Evolutionary conservation across 78 protist genomes (phyloP), one percentile per base, ranked within the genome.

Genomic region (Chrysochromulina parva): DNA sequence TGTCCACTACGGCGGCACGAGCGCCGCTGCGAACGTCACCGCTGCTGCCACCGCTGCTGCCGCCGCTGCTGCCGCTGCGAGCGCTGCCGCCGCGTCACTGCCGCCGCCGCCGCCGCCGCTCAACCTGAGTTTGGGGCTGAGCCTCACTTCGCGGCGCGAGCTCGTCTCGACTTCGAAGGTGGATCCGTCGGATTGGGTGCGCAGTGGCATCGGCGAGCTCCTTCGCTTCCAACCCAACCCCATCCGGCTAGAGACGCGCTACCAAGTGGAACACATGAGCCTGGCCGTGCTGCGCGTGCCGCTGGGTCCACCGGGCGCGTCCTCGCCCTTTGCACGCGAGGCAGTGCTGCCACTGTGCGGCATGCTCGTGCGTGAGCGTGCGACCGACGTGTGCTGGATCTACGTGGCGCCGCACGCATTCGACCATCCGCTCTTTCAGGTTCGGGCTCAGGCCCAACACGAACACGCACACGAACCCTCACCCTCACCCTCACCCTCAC

Each of bases 371-470:
- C 80, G 52, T 2, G 6, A 10, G 19, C 22, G 55, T 6, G 62
- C 24, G 24, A 7, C 62, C 62, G 57, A 57, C 59, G 57, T 16
- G 10, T 60, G 84, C 80, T 88, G 90, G 90, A 48, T 88, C 48
- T 88, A 88, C 90, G 74, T 88, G 17, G 90, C 90, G 74, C 90
- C 90, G 48, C 59, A 88, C 90, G 22, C 24, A 22, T 65, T 22
- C 81, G 76, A 88, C 59, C 24, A 48, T 9, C 90, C 74, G 55
- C 14, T 67, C 52, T 28, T 48, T 19, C 38, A 38, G 38, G 38
- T 38, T 38, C 38, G 38, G 38, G 38, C 38, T 38, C 38, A 38
- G 38, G 38, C 38, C 38, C 38, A 38, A 38, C 38, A 38, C 38
- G 38, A 38, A 38, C 38, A 38, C 38, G 38, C 38, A 38, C 38